Conservation (phyloP, 176 grass and related monocot genomes). For the Puccinellia tenuiflora region DNA sequence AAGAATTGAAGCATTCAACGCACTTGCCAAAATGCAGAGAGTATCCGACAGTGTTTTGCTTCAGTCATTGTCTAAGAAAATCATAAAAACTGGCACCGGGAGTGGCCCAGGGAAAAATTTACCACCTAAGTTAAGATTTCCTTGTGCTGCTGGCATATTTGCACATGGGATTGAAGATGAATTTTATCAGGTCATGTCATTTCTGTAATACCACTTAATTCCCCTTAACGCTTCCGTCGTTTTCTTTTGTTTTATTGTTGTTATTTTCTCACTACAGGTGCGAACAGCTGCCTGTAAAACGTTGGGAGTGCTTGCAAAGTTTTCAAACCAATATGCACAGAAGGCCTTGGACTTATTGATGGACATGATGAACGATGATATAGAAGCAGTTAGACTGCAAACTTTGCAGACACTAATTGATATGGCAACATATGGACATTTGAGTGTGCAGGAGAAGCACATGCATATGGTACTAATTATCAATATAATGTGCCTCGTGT, state of each 20-base stretch:
- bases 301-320: slow-evolving; percentile 54
- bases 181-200: slow-evolving; percentile 55
- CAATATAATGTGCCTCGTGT: slow-evolving; percentile 4
- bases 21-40: slow-evolving; percentile 58
- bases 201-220: slow-evolving; percentile 16
- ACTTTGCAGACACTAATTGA: slow-evolving; percentile 59
- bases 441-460: slow-evolving; percentile 72
- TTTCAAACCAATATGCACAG: slow-evolving; percentile 58
- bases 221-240: neutral
- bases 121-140: slow-evolving; percentile 42
- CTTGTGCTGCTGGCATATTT: slow-evolving; percentile 68
- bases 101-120: slow-evolving; percentile 26
- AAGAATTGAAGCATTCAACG: slow-evolving; percentile 68
- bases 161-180: slow-evolving; percentile 89
- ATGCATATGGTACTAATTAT: slow-evolving; percentile 78
- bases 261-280: slow-evolving; percentile 48
- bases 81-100: slow-evolving; percentile 43
- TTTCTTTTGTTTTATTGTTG: slow-evolving; percentile 30
- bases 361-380: slow-evolving; percentile 94
- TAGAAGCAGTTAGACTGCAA: slow-evolving; percentile 58
- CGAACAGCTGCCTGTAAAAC: slow-evolving; percentile 59
- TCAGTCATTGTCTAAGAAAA: slow-evolving; percentile 81
- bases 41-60: slow-evolving; percentile 65
- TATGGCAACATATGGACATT: slow-evolving; percentile 62
- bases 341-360: slow-evolving; percentile 77